Evolutionary conservation across 129 eudicot species (phyloP).

Genomic region (Dittrichia graveolens): DNA sequence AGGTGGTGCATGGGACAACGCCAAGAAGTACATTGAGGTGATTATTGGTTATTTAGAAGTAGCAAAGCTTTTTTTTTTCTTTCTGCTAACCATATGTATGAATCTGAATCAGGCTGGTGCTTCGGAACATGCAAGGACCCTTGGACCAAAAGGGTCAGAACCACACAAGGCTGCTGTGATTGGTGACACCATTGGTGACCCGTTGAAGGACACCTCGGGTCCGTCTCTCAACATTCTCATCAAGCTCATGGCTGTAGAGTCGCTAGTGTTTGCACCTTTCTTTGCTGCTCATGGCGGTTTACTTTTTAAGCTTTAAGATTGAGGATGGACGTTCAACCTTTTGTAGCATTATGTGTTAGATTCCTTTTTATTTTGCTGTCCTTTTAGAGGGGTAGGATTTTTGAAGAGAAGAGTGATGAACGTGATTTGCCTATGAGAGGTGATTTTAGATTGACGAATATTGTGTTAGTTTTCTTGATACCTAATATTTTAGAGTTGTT

Average conservation of each 20-base stretch:
- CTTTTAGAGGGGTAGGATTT: conserved; percentile 24
- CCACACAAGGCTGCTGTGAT: conserved; percentile 90
- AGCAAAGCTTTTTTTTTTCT: neutral
- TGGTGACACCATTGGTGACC: conserved; percentile 89
- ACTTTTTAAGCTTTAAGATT: conserved; percentile 52
- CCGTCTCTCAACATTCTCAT: conserved; percentile 82
- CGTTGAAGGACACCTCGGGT: conserved; percentile 79
- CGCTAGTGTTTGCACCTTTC: conserved; percentile 84
- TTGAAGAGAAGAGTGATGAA: conserved; percentile 37
- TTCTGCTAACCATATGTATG: neutral
- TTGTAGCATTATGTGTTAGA: conserved; percentile 30
- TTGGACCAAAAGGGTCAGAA: conserved; percentile 85
- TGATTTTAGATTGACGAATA: conserved; percentile 15
- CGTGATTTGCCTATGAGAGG: conserved; percentile 19
- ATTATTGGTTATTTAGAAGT: neutral
- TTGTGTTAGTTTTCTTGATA: conserved; percentile 28
- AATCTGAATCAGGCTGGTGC: conserved; percentile 66
- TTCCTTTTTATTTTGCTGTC: conserved; percentile 1
- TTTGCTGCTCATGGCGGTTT: conserved; percentile 83
- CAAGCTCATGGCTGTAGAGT: conserved; percentile 87
- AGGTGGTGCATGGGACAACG: conserved; percentile 92
- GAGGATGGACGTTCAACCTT: neutral
- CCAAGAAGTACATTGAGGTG: conserved; percentile 89
- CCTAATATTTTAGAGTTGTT: conserved; percentile 4
- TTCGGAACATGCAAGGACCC: conserved; percentile 74